Base-by-base conservation (phyloP, 1,284 basidiomycete species). In the Gymnopus androsaceus region DNA sequence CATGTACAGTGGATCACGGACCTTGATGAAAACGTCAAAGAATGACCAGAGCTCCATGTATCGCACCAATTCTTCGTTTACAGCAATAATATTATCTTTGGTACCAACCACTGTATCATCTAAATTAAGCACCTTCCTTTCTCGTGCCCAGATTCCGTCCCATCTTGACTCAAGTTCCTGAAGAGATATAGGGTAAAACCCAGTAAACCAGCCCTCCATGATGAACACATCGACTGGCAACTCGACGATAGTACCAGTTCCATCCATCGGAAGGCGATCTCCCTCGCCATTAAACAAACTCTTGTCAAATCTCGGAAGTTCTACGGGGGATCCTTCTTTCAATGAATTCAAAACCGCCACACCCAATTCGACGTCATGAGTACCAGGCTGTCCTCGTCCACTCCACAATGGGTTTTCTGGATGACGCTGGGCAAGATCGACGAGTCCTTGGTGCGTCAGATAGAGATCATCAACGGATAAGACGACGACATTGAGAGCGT, bases 391-490 rank as follows among this genome's bases (percentile, higher is more conserved):
- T 1, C 93, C 93, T 21, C 93, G 81, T 4, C 94, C 94, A 12
- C 79, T 75, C 63, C 92, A 78, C 5, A 96, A 75, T 17, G 68
- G 65, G 64, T 95, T 95, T 1, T 69, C 61, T 0, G 86, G 80
- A 64, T 90, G 66, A 0, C 72, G 65, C 1, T 66, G 55, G 1
- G 88, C 84, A 25, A 95, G 76, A 0, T 71, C 68, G 0, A 71
- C 67, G 33, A 94, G 77, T 0, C 67, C 77, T 0, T 74, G 69
- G 62, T 92, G 87, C 0, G 88, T 80, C 21, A 94, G 82, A 70
- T 95, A 95, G 5, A 96, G 76, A 64, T 96, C 94, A 68, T 95
- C 92, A 56, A 95, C 83, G 12, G 92, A 94, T 19, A 95, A 74
- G 4, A 88, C 79, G 0, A 79, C 86, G 40, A 87, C 78, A 8